Evolutionary conservation across 2,329 filamentous ascomycete species (phyloP).

Genomic region (Pseudocercospora cruenta): DNA sequence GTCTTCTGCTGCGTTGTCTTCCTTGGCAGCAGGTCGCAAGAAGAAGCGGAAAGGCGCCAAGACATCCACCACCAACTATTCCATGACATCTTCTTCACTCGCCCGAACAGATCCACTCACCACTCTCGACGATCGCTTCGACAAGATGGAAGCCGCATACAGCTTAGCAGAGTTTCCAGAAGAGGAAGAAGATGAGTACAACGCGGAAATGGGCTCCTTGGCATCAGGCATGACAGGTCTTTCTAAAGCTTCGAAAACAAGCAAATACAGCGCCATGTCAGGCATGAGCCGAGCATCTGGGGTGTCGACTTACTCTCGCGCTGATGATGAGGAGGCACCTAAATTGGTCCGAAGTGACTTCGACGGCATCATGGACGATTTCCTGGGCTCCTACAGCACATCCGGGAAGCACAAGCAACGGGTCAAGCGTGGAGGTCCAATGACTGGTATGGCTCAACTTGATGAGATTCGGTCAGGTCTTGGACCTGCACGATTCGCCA

Average conservation of each 20-base stretch:
- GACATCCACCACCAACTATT: constrained; percentile 84
- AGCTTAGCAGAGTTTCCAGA: constrained; percentile 47
- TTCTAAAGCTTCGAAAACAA: constrained; percentile 49
- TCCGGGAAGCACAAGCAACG: constrained; percentile 66
- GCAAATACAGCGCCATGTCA: constrained; percentile 40
- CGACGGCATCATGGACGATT: constrained; percentile 89
- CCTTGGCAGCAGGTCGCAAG: constrained; percentile 73
- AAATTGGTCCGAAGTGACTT: constrained; percentile 74
- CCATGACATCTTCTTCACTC: constrained; percentile 87
- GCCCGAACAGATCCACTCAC: constrained; percentile 85
- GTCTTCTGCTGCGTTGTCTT: constrained; percentile 67
- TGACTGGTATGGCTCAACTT: constrained; percentile 82
- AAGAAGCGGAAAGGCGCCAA: constrained; percentile 97
- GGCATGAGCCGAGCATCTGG: constrained; percentile 44
- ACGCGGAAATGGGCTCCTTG: constrained; percentile 49
- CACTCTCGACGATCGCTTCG: constrained; percentile 86
- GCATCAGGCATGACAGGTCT: constrained; percentile 55
- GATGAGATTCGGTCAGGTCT: constrained; percentile 72
- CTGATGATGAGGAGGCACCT: constrained; percentile 46
- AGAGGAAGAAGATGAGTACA: constrained; percentile 33
- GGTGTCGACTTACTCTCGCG: constrained; percentile 39
- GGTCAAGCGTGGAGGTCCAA: constrained; percentile 76
- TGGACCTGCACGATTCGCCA: constrained; percentile 18
- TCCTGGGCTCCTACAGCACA: constrained; percentile 74
- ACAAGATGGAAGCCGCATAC: constrained; percentile 83